Evolutionary conservation across 2,329 filamentous ascomycete species (phyloP).

Genomic region (Paecilomyces dactylethromorphus): DNA sequence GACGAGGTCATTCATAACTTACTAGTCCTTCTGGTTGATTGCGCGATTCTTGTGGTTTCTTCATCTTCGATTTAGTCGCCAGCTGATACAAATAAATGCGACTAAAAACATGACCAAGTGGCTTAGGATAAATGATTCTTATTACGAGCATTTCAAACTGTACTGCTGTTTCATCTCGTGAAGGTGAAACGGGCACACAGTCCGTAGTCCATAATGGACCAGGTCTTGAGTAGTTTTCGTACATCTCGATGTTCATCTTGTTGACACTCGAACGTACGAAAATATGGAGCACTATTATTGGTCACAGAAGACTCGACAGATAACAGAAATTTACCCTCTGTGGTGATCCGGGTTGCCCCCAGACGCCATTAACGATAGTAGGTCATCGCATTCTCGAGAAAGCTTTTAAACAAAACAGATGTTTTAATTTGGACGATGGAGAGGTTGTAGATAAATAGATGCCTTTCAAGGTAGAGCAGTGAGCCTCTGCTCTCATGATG

Average conservation of each 20-base stretch:
- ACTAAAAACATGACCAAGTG: not conserved
- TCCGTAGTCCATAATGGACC: not conserved
- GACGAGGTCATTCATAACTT: not conserved
- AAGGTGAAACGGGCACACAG: not conserved
- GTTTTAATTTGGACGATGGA: too few species aligned
- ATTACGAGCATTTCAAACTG: not conserved
- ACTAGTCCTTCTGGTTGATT: not conserved
- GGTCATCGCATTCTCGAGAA: too few species aligned
- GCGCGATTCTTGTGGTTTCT: not conserved
- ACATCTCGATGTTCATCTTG: not conserved
- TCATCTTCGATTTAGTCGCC: not conserved
- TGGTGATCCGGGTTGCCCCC: not conserved
- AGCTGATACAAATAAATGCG: not conserved
- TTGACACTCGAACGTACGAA: not conserved
- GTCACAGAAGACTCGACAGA: not conserved
- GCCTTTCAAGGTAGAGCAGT: too few species aligned
- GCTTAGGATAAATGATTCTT: not conserved
- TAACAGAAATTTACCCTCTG: not conserved
- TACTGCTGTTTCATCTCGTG: not conserved
- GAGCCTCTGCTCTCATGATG: too few species aligned
- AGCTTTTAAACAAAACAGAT: too few species aligned
- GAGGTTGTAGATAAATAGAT: too few species aligned
- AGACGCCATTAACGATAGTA: too few species aligned
- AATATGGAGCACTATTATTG: not conserved
- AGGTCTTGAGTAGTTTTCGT: not conserved